phyloP scores from a whole-genome alignment of 768 basidiomycete genomes.

The Strobilomyces echinocephalus region DNA sequence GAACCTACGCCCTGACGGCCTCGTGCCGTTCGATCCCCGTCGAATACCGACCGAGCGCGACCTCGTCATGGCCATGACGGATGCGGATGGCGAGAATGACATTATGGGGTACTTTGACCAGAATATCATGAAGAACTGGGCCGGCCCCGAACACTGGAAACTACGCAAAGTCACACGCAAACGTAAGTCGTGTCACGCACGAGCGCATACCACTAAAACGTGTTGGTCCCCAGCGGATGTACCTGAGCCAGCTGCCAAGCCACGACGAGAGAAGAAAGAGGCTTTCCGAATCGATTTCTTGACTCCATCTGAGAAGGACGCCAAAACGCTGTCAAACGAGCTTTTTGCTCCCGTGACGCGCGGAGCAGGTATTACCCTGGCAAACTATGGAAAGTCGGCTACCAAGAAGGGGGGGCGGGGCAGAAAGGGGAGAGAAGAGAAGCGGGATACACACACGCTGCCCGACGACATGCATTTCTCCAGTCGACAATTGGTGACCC shows the following conservation, averaged over 20 bases:
- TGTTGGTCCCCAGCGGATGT: slow-evolving; percentile 38
- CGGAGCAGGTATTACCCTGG: slow-evolving; percentile 63
- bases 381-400: slow-evolving; percentile 40
- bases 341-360: slow-evolving; percentile 76
- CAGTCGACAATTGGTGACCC: slow-evolving; percentile 78
- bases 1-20: slow-evolving; percentile 39
- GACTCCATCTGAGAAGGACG: slow-evolving; percentile 50
- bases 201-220: background rate
- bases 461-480: slow-evolving; percentile 99
- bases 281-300: slow-evolving; percentile 80
- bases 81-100: slow-evolving; percentile 50
- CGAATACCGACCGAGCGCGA: slow-evolving; percentile 72
- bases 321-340: slow-evolving; percentile 61
- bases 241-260: slow-evolving; percentile 47
- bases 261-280: slow-evolving; percentile 70
- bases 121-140: slow-evolving; percentile 89
- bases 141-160: slow-evolving; percentile 99
- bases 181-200: slow-evolving; percentile 44
- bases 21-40: slow-evolving; percentile 83
- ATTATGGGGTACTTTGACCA: slow-evolving; percentile 90
- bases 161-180: slow-evolving; percentile 73
- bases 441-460: slow-evolving; percentile 69
- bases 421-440: slow-evolving; percentile 51
- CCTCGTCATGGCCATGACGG: slow-evolving; percentile 81
- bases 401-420: slow-evolving; percentile 37